Base-by-base conservation (phyloP, 805 yeast genomes). In the Yueomyces sinensis region DNA sequence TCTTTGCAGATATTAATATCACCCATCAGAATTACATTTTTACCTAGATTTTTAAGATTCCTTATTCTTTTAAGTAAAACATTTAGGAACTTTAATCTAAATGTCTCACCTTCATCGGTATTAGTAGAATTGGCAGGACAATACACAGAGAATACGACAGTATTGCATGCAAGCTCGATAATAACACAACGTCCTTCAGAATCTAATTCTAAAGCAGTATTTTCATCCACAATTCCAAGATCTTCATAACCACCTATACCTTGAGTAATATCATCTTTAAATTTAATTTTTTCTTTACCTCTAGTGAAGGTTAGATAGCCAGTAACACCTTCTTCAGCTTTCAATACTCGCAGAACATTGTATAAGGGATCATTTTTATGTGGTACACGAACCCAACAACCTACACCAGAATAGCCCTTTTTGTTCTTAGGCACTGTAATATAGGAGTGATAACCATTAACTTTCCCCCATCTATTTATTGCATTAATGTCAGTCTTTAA, bases 341-440 rank as follows among this genome's bases (percentile, higher is more conserved):
- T 73, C 3, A 69, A 33, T 1, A 84, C 83, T 2, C 65, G 58
- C 18, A 86, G 50, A 2, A 65, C 51, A 15, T 52, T 49, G 17
- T 41, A 31, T 1, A 54, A 49, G 0, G 68, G 54, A 18, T 77
- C 81, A 9, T 53, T 55, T 0, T 55, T 58, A 1, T 49, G 45
- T 1, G 78, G 73, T 3, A 62, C 55, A 32, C 86, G 59, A 2
- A 82, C 66, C 57, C 82, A 89, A 3, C 89, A 70, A 0, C 87
- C 94, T 1, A 89, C 96, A 0, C 98, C 98, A 37, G 89, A 72
- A 52, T 91, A 91, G 0, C 97, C 97, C 48, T 75, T 81, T 50
- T 74, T 81, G 3, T 50, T 37, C 9, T 51, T 53, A 0, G 95
- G 94, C 11, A 84, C 59, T 0, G 89, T 65, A 24, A 84, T 70